These are phyloP conservation scores for Musa acuminata DNA, from an alignment of 176 grass and related monocot species.

Conservation along the genomic window DNA sequence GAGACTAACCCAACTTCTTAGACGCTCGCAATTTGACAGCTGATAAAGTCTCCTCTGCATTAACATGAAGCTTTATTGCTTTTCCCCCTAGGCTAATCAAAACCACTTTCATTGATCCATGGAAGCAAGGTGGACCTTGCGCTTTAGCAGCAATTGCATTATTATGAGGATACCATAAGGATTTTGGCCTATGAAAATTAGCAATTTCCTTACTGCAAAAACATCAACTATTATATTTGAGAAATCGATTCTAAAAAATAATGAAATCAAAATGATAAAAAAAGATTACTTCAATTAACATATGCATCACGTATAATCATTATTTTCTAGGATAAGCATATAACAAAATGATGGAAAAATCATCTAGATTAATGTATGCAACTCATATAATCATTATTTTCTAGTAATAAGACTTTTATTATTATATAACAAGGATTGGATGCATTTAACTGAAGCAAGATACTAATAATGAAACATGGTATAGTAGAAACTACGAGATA, in stretches of 20 bases:
- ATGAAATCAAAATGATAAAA: background rate
- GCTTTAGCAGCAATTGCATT: conserved; percentile 66
- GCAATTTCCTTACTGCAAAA: conserved; percentile 76
- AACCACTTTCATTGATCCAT: conserved; percentile 68
- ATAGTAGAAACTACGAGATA: background rate
- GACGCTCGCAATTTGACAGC: conserved; percentile 81
- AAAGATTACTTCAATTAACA: background rate
- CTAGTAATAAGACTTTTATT: background rate
- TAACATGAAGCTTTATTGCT: conserved; percentile 63
- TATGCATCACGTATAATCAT: no score
- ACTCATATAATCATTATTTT: background rate
- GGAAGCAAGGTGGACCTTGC: conserved; percentile 41
- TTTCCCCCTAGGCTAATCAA: conserved; percentile 81
- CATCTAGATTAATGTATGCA: background rate
- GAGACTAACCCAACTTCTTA: conserved; percentile 73
- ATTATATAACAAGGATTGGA: background rate
- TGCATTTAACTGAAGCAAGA: background rate
- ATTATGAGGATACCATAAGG: conserved; percentile 82
- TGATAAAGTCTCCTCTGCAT: conserved; percentile 63
- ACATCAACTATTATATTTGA: background rate
- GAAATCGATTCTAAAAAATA: background rate
- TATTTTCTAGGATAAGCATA: background rate
- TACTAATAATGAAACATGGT: background rate
- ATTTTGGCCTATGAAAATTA: conserved; percentile 89
- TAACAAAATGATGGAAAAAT: background rate